phyloP scores from a whole-genome alignment of 306 rosid genomes.

The Prunus mira region DNA sequence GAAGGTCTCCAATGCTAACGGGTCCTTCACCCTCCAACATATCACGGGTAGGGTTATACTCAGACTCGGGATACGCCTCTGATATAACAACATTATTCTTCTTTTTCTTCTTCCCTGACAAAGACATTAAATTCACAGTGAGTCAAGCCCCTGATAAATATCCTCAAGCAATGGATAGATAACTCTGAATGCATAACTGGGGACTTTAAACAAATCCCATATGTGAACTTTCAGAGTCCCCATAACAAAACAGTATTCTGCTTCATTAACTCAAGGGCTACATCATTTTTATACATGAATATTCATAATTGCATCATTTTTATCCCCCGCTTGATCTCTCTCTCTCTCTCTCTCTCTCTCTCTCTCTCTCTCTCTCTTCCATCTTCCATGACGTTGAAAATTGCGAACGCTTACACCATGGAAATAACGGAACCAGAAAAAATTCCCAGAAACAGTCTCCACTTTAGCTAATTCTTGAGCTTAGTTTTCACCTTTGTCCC shows the following conservation, averaged over 20 bases:
- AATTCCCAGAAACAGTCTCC: background rate
- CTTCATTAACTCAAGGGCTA: background rate
- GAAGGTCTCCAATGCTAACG: conserved; percentile 56
- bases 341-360: too few species aligned
- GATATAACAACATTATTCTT: conserved; percentile 39
- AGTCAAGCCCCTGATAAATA: background rate
- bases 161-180: background rate
- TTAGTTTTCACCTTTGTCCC: conserved; percentile 34
- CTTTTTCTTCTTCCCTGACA: conserved; percentile 54
- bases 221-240: background rate
- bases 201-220: background rate
- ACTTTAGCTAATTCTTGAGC: conserved; percentile 2
- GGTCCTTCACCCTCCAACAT: conserved; percentile 64
- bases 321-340: background rate
- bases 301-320: background rate
- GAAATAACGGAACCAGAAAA: background rate
- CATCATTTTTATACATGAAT: background rate
- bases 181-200: background rate
- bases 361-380: background rate
- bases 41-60: conserved; percentile 76
- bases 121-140: background rate
- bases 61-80: conserved; percentile 85
- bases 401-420: background rate
- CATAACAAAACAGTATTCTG: background rate
- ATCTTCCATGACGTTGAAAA: background rate